Evolutionary conservation across 129 eudicot species (phyloP).

Genomic region (Daucus carota): DNA sequence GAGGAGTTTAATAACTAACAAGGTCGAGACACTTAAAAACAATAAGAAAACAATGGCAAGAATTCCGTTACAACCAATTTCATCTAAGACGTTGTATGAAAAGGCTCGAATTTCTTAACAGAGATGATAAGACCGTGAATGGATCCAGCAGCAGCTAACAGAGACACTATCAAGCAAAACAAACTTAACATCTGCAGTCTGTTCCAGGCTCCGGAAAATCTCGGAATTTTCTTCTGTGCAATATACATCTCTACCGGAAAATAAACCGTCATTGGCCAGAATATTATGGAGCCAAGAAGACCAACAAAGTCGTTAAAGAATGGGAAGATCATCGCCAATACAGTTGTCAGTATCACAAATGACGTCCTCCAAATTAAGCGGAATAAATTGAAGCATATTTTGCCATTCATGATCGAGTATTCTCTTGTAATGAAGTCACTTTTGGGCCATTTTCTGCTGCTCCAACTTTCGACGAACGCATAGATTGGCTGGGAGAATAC

Average conservation of each 20-base stretch:
- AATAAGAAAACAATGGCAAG: too few relatives aligned
- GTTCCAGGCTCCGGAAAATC: not conserved
- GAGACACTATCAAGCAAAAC: conserved; percentile 1
- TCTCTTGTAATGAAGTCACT: conserved; percentile 1
- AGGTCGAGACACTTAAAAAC: not conserved
- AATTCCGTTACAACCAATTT: not conserved
- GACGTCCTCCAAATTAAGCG: not conserved
- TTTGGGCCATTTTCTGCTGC: not conserved
- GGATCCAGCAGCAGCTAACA: conserved; percentile 3
- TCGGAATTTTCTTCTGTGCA: not conserved
- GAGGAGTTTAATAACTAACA: too few relatives aligned
- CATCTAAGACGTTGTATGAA: not conserved
- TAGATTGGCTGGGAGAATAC: not conserved
- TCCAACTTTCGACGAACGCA: not conserved
- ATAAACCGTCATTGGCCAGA: conserved; percentile 2
- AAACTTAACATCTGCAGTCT: not conserved
- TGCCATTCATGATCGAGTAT: not conserved
- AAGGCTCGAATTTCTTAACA: not conserved
- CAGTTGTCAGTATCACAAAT: not conserved
- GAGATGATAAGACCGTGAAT: not conserved
- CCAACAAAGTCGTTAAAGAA: conserved; percentile 4
- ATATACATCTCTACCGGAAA: not conserved
- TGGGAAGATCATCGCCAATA: not conserved
- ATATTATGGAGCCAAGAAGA: conserved; percentile 4
- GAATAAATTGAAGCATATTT: not conserved